A percentile compares a stretch with the other conserved stretches of the same genome.
Evolutionary conservation across 2,329 filamentous ascomycete genomes (phyloP).

Genomic region (Ophiostoma australiae): DNA sequence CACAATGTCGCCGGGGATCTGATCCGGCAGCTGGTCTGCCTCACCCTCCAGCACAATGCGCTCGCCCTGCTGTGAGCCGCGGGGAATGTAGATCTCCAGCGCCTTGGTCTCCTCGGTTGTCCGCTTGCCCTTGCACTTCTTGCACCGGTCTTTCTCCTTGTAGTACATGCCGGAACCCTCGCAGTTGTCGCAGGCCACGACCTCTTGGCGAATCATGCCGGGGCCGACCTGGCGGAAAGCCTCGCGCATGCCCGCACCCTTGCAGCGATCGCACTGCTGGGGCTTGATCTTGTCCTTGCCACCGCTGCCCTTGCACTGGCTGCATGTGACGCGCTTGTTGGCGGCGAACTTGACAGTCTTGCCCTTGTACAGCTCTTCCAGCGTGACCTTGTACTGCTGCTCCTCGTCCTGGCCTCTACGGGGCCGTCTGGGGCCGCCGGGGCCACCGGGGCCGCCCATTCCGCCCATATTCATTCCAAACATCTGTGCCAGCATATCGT

Average conservation of each 20-base stretch:
- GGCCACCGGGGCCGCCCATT: conserved; percentile 35
- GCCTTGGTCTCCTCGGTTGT: conserved; percentile 87
- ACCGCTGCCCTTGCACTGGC: conserved; percentile 78
- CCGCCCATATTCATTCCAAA: conserved; percentile 69
- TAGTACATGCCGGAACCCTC: conserved; percentile 78
- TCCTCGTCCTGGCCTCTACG: conserved; percentile 77
- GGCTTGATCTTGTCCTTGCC: conserved; percentile 89
- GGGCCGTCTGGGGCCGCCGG: conserved; percentile 48
- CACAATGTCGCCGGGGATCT: conserved; percentile 86
- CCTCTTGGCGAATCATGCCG: conserved; percentile 76
- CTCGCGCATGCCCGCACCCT: conserved; percentile 71
- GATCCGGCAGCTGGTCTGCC: conserved; percentile 85
- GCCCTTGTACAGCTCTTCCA: conserved; percentile 97
- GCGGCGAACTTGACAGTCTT: conserved; percentile 96
- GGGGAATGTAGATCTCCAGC: conserved; percentile 91
- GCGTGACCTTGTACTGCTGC: conserved; percentile 80
- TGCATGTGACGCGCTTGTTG: conserved; percentile 89
- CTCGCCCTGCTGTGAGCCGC: conserved; percentile 80
- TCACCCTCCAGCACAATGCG: conserved; percentile 87
- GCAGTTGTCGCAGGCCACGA: conserved; percentile 76
- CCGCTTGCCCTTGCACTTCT: conserved; percentile 94
- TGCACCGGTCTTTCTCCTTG: conserved; percentile 96
- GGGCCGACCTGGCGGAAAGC: conserved; percentile 79
- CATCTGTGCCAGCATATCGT: conserved; percentile 92
- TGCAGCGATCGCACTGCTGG: conserved; percentile 76